Evolutionary conservation across 2,329 filamentous ascomycete genomes (phyloP), one percentile per base, ranked within the genome.

Genomic region (Alternaria sp.): DNA sequence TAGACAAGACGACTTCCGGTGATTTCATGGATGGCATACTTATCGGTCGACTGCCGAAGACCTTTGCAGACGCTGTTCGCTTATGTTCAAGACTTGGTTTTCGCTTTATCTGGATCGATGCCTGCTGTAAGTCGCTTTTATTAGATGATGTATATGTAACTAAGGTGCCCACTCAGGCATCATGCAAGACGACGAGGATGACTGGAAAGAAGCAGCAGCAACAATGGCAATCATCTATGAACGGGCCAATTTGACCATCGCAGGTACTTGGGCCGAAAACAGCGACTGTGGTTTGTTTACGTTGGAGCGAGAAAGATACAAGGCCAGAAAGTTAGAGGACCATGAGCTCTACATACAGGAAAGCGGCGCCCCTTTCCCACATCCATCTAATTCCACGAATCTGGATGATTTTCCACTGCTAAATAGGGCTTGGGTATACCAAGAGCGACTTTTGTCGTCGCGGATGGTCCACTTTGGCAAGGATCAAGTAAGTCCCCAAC

Each of bases 291-390:
- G 51, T 1, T 30, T 53, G 12, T 43, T 53, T 5, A 5, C 18
- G 1, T 11, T 1, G 3, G 38, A 44, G 0, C 51, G 3, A 2
- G 16, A 32, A 8, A 0, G 20, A 34, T 53, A 36, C 14, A 44
- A 44, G 3, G 28, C 18, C 28, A 14, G 12, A 0, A 28, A 24
- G 2, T 14, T 53, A 3, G 4, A 3, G 5, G 2, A 7, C 1
- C 6, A 18, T 2, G 51, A 14, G 5, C 12, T 43, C 5, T 34
- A 32, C 18, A 22, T 53, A n/a, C 18, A 26, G 7, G 39, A 34
- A 38, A 0, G 2, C 2, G 0, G 16, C 2, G 0, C 6, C 7
- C 0, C 0, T 1, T 53, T 53, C 2, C 32, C 12, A 36, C 20
- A n/a, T n/a, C n/a, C n/a, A n/a, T n/a, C n/a, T n/a, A n/a, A n/a